These are phyloP conservation scores for Candida xiaguanensis DNA, from an alignment of 805 yeast species.

Conservation along the genomic window DNA sequence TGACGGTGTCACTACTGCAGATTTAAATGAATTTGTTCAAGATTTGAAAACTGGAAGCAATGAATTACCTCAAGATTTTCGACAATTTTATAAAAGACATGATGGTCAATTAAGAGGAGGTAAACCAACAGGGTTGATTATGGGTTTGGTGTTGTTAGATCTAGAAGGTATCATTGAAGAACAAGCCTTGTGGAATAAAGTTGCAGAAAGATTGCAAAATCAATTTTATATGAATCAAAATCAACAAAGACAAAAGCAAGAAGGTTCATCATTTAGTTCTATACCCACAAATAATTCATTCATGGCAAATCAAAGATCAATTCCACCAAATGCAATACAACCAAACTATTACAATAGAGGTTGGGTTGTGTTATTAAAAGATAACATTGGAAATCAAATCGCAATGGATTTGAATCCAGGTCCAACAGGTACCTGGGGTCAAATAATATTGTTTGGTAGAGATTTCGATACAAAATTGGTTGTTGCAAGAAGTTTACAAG, in stretches of 20 bases:
- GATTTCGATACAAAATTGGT: conserved; percentile 43
- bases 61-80: conserved; percentile 37
- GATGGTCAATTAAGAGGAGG: conserved; percentile 46
- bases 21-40: conserved; percentile 43
- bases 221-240: conserved; percentile 29
- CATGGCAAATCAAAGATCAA: conserved; percentile 31
- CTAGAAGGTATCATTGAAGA: conserved; percentile 41
- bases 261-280: conserved; percentile 2
- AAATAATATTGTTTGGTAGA: conserved; percentile 41
- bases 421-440: conserved; percentile 38
- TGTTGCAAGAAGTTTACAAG: conserved; percentile 34
- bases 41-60: conserved; percentile 39
- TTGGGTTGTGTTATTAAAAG: conserved; percentile 41
- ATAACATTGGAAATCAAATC: conserved; percentile 40
- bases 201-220: conserved; percentile 36
- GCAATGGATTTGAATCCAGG: conserved; percentile 42
- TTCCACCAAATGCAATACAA: conserved; percentile 37
- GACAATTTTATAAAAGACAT: conserved; percentile 43
- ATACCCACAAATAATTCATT: conserved; percentile 18
- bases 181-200: conserved; percentile 39
- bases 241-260: conserved; percentile 19
- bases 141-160: conserved; percentile 42
- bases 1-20: conserved; percentile 42
- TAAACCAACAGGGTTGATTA: conserved; percentile 41
- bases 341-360: conserved; percentile 33